Conservation (phyloP, 1,139 yeast species). For the Petasospora fabianii region DNA sequence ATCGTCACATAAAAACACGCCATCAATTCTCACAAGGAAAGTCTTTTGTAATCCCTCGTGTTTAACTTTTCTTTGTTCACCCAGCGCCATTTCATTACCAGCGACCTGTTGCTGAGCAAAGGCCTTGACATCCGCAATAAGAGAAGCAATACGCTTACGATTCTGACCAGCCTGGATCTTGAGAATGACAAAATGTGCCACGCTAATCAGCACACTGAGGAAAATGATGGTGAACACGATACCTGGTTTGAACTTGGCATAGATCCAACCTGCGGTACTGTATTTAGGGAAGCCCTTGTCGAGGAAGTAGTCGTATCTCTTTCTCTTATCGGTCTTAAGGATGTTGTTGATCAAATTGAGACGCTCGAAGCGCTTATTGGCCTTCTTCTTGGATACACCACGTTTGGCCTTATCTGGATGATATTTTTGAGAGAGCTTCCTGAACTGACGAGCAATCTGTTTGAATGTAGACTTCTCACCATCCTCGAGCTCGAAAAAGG, state of each 20-base stretch:
- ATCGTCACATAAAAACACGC: slow-evolving; percentile 63
- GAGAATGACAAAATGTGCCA: slow-evolving; percentile 58
- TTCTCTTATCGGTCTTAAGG: slow-evolving; percentile 36
- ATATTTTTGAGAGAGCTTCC: slow-evolving; percentile 62
- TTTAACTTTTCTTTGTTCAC: slow-evolving; percentile 31
- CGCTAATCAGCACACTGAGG: slow-evolving; percentile 46
- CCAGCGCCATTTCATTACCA: slow-evolving; percentile 27
- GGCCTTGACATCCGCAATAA: slow-evolving; percentile 48
- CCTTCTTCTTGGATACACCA: slow-evolving; percentile 36
- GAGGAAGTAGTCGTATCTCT: slow-evolving; percentile 83
- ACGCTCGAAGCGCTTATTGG: slow-evolving; percentile 20
- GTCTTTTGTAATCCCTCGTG: slow-evolving; percentile 49
- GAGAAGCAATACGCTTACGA: slow-evolving; percentile 49
- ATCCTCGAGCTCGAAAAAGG: slow-evolving; percentile 51
- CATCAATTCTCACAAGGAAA: slow-evolving; percentile 64
- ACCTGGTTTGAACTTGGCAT: slow-evolving; percentile 51
- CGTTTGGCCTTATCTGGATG: slow-evolving; percentile 71
- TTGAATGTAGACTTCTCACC: slow-evolving; percentile 54
- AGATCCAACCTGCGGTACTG: slow-evolving; percentile 51
- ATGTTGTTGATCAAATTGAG: slow-evolving; percentile 20
- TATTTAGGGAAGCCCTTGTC: slow-evolving; percentile 85
- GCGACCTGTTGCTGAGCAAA: slow-evolving; percentile 18
- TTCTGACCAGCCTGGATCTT: slow-evolving; percentile 56
- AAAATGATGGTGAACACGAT: slow-evolving; percentile 48
- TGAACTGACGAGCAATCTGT: slow-evolving; percentile 73